phyloP scores from a whole-genome alignment of 805 yeast species.

The Wickerhamomyces bisporus region DNA sequence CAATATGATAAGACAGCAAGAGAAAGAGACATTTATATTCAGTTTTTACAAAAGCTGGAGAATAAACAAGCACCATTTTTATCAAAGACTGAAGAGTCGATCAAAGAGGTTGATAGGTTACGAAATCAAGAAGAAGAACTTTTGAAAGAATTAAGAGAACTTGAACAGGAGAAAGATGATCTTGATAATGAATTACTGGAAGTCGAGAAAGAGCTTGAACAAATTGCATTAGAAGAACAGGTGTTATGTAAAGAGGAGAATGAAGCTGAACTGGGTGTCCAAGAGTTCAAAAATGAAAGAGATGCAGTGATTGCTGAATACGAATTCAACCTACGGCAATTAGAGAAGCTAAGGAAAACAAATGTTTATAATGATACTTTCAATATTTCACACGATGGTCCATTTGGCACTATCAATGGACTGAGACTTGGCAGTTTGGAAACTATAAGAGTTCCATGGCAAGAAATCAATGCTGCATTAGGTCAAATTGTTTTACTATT shows the following conservation, averaged over 20 bases:
- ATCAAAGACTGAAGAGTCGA: conserved; percentile 19
- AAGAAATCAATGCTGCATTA: conserved; percentile 85
- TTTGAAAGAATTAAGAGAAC: conserved; percentile 37
- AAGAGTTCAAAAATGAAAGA: conserved; percentile 46
- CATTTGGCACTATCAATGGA: conserved; percentile 84
- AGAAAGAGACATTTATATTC: conserved; percentile 75
- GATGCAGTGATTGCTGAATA: conserved; percentile 61
- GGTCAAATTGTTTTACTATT: conserved; percentile 77
- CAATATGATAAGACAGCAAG: conserved; percentile 68
- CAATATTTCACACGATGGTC: conserved; percentile 76
- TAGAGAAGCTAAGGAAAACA: conserved; percentile 66
- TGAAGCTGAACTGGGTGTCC: conserved; percentile 46
- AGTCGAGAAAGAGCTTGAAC: conserved; percentile 44
- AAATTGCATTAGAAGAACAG: conserved; percentile 43
- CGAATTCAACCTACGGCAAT: conserved; percentile 54
- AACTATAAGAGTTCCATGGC: conserved; percentile 68
- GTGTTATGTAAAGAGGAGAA: conserved; percentile 48
- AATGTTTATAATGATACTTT: conserved; percentile 84
- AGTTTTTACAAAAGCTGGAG: conserved; percentile 65
- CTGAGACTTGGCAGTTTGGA: conserved; percentile 69
- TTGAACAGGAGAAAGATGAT: conserved; percentile 35
- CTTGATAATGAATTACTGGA: conserved; percentile 19
- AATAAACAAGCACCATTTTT: conserved; percentile 43
- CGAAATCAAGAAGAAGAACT: conserved; percentile 40
- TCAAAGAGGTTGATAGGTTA: conserved; percentile 17